Evolutionary conservation across 805 yeast genomes (phyloP), one percentile per base, ranked within the genome.

Genomic region (Wickerhamomyces chaumierensis): DNA sequence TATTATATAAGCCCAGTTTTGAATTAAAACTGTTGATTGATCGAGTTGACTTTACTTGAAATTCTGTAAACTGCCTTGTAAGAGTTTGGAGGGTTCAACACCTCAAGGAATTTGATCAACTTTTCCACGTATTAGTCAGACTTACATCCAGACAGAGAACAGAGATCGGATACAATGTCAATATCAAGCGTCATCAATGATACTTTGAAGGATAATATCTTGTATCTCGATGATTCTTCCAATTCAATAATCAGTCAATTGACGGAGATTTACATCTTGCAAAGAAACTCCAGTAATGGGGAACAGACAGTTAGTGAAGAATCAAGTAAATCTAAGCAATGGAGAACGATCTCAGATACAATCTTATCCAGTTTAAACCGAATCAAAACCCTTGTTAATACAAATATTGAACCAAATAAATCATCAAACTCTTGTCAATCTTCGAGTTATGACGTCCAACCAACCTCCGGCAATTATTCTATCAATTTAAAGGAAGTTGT

Each of bases 121-220:
- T n/a, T n/a, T n/a, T n/a, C n/a, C n/a, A n/a, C n/a, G n/a, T n/a
- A n/a, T n/a, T n/a, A n/a, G n/a, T n/a, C n/a, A n/a, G n/a, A n/a
- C n/a, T n/a, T n/a, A n/a, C n/a, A n/a, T n/a, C n/a, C n/a, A n/a
- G n/a, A n/a, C n/a, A n/a, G n/a, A n/a, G n/a, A n/a, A n/a, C n/a
- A n/a, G n/a, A n/a, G n/a, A n/a, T n/a, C n/a, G n/a, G n/a, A n/a
- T n/a, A 21, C 23, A 21, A 18, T n/a, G 33, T 18, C 13, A 25
- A 11, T 18, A 2, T 35, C 50, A 14, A 43, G 45, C 3, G 35
- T 48, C 18, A 43, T 48, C 20, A 47, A 43, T 21, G 48, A 45
- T 25, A 19, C 43, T 6, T 36, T 48, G 2, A 48, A 46, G 40
- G 45, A 37, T 6, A 42, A 33, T 25, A 32, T 49, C 12, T 14